A percentile compares a stretch with the other conserved stretches of the same genome.
Evolutionary conservation across 768 basidiomycete species (phyloP).

Genomic region (Podaxis sp.): DNA sequence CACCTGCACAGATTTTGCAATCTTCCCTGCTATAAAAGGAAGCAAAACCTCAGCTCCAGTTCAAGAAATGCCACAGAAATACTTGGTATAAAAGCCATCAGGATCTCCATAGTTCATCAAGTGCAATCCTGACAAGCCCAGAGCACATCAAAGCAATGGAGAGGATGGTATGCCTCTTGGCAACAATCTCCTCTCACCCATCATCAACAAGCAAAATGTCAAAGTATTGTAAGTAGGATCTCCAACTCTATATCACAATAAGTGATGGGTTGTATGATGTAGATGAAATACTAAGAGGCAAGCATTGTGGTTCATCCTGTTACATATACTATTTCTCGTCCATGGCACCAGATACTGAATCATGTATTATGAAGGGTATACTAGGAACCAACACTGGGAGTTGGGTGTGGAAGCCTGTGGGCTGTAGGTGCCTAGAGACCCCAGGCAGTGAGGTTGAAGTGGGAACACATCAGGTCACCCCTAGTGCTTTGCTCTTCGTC

Average conservation of each 20-base stretch:
- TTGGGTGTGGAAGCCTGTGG: too few relatives aligned
- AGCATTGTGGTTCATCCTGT: not conserved
- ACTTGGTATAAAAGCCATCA: too few relatives aligned
- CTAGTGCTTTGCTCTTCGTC: too few relatives aligned
- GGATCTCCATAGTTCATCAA: conserved; percentile 5
- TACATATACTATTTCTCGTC: too few relatives aligned
- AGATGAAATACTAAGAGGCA: not conserved
- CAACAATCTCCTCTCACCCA: not conserved
- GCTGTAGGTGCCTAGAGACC: too few relatives aligned
- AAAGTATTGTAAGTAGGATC: not conserved
- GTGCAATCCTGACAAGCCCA: not conserved
- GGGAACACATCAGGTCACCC: too few relatives aligned
- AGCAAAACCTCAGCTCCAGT: too few relatives aligned
- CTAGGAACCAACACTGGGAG: too few relatives aligned
- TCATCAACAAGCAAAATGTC: not conserved
- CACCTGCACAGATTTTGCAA: conserved; percentile 84
- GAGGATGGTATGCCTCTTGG: not conserved
- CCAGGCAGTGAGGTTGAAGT: too few relatives aligned
- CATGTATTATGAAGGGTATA: too few relatives aligned
- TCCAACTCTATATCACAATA: not conserved
- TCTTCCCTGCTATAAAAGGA: conserved; percentile 53
- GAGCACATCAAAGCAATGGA: not conserved
- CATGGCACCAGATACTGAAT: too few relatives aligned
- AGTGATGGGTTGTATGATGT: not conserved
- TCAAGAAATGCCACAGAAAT: too few relatives aligned